A percentile compares a stretch with the other conserved stretches of the same genome.
Conservation (phyloP, 208 protist genomes). For the Trypanosoma lewisi region DNA sequence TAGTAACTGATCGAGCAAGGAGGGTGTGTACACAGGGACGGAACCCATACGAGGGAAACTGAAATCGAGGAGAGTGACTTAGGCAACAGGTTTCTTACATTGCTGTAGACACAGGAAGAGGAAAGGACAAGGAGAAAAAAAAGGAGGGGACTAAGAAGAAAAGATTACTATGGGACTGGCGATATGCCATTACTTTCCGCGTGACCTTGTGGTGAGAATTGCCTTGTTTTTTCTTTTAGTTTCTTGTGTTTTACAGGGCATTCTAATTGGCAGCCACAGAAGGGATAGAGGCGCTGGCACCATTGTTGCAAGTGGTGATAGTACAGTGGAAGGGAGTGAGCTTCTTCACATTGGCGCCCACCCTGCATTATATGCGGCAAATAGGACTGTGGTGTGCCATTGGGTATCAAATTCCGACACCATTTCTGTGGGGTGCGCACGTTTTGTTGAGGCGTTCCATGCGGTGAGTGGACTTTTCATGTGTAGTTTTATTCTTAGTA, state of each 20-base stretch:
- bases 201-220: constrained; percentile 37
- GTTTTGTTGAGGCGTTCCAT: constrained; percentile 57
- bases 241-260: constrained; percentile 45
- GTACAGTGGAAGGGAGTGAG: neutral
- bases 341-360: constrained; percentile 38
- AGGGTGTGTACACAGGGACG: too few species aligned
- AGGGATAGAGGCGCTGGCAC: constrained; percentile 30
- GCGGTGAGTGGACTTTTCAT: constrained; percentile 48
- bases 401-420: constrained; percentile 27
- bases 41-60: too few species aligned
- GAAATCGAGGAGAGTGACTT: too few species aligned
- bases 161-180: constrained; percentile 36
- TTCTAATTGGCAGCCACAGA: constrained; percentile 36
- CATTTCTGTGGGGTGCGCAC: constrained; percentile 35
- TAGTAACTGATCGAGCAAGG: too few species aligned
- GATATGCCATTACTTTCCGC: constrained; percentile 49
- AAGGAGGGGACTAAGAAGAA: constrained; percentile 6
- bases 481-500: constrained; percentile 43
- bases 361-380: constrained; percentile 28
- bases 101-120: neutral
- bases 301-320: constrained; percentile 21
- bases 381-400: constrained; percentile 27
- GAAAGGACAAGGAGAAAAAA: constrained; percentile 1
- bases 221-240: constrained; percentile 42
- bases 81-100: neutral